Evolutionary conservation across 345 rosid species (phyloP).

Genomic region (Stellera chamaejasme): DNA sequence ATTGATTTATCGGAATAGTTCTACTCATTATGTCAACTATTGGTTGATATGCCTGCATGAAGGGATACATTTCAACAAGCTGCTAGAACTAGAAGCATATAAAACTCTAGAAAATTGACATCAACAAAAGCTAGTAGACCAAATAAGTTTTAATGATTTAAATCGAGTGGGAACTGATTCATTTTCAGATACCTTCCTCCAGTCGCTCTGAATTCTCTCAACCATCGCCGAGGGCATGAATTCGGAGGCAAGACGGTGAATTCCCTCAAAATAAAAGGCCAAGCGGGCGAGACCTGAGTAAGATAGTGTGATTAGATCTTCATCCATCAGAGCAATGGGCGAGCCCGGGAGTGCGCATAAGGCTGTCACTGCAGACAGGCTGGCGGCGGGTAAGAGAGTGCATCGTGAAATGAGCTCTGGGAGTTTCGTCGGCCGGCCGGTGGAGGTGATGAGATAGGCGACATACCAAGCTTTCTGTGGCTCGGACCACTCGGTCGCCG

Average conservation of each 20-base stretch:
- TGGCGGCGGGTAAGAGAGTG: conserved; percentile 23
- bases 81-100: too few species aligned
- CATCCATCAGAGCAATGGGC: conserved; percentile 27
- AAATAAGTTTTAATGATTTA: too few species aligned
- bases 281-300: conserved; percentile 16
- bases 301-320: conserved; percentile 28
- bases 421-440: conserved; percentile 36
- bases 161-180: too few species aligned
- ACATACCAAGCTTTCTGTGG: conserved; percentile 55
- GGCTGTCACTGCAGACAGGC: conserved; percentile 25
- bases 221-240: background rate
- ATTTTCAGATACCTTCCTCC: conserved; percentile 20
- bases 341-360: conserved; percentile 44
- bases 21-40: too few species aligned
- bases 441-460: conserved; percentile 32
- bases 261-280: conserved; percentile 19
- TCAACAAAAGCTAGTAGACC: too few species aligned
- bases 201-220: conserved; percentile 19
- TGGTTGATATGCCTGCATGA: too few species aligned
- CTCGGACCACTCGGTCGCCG: conserved; percentile 2
- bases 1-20: too few species aligned
- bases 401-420: conserved; percentile 31
- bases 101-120: too few species aligned
- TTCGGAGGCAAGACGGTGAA: conserved; percentile 1
- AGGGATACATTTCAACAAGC: too few species aligned